Conservation (phyloP, 1,284 basidiomycete species). For the Trichosporon sp. region DNA sequence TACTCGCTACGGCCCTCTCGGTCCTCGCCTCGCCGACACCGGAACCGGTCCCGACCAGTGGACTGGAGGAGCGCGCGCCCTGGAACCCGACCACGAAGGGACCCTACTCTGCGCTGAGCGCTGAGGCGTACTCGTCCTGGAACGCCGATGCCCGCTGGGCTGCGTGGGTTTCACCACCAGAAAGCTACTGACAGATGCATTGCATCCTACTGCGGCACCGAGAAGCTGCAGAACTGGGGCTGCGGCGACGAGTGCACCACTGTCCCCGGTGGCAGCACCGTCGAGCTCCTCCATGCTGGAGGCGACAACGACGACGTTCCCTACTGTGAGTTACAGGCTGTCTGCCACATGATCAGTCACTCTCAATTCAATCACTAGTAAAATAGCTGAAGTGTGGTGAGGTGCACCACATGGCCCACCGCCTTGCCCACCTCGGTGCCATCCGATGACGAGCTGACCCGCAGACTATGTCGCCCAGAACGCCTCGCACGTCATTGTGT, state of each 20-base stretch:
- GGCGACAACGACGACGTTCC: neutral
- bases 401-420: too few species aligned
- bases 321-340: neutral
- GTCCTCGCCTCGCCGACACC: neutral
- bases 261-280: neutral
- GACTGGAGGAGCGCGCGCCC: neutral
- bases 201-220: neutral
- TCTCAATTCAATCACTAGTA: too few species aligned
- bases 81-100: constrained; percentile 1
- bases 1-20: neutral
- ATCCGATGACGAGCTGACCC: neutral
- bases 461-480: constrained; percentile 19
- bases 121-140: neutral
- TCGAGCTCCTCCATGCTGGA: neutral
- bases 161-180: neutral
- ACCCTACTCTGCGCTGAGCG: neutral
- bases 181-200: neutral
- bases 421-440: too few species aligned
- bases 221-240: constrained; percentile 4
- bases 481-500: constrained; percentile 25
- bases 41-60: neutral
- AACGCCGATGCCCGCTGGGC: neutral
- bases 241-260: constrained; percentile 3
- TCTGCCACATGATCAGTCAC: too few species aligned
- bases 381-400: too few species aligned